These are phyloP conservation scores for Pyrenophora tritici-repentis DNA, from an alignment of 2,329 filamentous ascomycete species.

Conservation along the genomic window DNA sequence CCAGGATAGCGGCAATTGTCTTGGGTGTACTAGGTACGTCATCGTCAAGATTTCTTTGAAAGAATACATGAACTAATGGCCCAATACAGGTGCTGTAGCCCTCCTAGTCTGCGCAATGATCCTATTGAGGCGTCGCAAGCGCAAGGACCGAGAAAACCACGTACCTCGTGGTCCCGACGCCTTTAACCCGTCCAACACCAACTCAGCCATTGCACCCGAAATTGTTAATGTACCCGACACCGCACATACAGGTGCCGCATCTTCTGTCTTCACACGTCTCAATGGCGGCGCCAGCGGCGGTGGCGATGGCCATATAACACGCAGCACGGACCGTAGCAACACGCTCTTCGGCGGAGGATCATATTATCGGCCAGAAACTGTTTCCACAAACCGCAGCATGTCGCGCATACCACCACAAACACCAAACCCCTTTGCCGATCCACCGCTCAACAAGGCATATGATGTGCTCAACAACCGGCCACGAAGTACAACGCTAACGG, in stretches of 20 bases:
- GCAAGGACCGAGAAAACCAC: constrained; percentile 16
- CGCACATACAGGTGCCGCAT: constrained; percentile 21
- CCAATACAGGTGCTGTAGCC: constrained; percentile 32
- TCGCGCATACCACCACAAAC: constrained; percentile 23
- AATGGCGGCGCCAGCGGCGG: constrained; percentile 1
- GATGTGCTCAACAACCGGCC: constrained; percentile 42
- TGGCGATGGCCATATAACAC: constrained; percentile 25
- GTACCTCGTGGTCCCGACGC: constrained; percentile 31
- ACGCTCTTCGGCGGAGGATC: constrained; percentile 34
- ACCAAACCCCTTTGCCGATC: constrained; percentile 44
- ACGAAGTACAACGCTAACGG: constrained; percentile 41
- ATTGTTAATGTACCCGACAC: constrained; percentile 28
- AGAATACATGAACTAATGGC: background rate
- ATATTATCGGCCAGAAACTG: constrained; percentile 41
- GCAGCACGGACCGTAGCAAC: constrained; percentile 30
- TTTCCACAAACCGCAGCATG: constrained; percentile 31
- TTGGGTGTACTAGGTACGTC: constrained; percentile 37
- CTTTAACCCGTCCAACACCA: constrained; percentile 33
- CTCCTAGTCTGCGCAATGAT: constrained; percentile 29
- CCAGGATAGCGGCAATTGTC: constrained; percentile 40
- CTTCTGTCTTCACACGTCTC: constrained; percentile 17
- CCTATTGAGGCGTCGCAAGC: constrained; percentile 33
- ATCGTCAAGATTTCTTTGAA: background rate
- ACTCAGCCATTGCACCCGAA: constrained; percentile 18
- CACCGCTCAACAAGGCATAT: constrained; percentile 44